Percentiles rank a stretch among this genome's conserved stretches.
Conservation (phyloP, 78 protist species). For the Isochrysis galbana region DNA sequence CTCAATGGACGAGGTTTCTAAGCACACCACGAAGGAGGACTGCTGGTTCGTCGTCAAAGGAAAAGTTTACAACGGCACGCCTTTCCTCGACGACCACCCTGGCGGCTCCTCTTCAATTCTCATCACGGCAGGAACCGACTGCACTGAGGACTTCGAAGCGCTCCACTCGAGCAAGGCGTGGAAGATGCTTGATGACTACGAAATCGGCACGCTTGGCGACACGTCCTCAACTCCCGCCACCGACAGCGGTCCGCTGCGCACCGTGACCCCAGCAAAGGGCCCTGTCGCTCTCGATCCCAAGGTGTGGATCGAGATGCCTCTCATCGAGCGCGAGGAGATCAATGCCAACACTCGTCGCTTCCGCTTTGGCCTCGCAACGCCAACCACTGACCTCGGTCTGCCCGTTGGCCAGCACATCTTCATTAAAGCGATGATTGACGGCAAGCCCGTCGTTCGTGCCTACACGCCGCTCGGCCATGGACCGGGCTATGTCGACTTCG, state of each 20-base stretch:
- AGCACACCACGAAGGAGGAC: background rate
- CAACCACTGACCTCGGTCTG: constrained; percentile 27
- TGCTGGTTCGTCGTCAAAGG: background rate
- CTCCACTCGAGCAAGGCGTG: constrained; percentile 29
- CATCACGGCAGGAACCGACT: constrained; percentile 36
- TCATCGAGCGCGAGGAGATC: background rate
- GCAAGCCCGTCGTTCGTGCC: constrained; percentile 55
- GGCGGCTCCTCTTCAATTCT: constrained; percentile 42
- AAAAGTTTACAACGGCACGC: constrained; percentile 50
- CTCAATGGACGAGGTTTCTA: background rate
- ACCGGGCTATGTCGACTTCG: constrained; percentile 71
- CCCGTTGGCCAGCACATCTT: constrained; percentile 33
- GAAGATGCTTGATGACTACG: constrained; percentile 4
- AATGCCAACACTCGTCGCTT: constrained; percentile 21
- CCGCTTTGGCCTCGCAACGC: constrained; percentile 38
- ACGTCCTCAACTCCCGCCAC: too few species aligned
- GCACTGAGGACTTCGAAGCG: constrained; percentile 32
- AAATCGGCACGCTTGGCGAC: too few species aligned
- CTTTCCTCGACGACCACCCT: constrained; percentile 55
- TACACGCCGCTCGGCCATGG: constrained; percentile 76
- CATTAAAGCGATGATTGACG: background rate
- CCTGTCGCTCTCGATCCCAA: background rate
- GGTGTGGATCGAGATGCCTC: background rate
- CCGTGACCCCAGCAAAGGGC: too few species aligned
- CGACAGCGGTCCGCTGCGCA: too few species aligned